These are phyloP conservation scores for Talaromyces borbonicus DNA, from an alignment of 495 filamentous ascomycete genomes.

Conservation along the genomic window DNA sequence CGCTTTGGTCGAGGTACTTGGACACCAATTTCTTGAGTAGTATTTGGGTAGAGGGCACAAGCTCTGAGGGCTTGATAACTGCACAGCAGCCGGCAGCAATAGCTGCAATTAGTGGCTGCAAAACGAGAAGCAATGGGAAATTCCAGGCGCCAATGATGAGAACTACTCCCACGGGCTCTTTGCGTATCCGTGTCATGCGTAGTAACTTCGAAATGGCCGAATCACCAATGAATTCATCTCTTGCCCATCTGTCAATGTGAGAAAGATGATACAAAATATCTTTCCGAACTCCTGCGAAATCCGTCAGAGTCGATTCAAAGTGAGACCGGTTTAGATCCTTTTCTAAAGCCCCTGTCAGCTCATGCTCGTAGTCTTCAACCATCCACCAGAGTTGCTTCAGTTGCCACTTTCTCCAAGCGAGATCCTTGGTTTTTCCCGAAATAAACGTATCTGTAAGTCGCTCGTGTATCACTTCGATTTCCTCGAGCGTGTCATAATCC, in stretches of 20 bases:
- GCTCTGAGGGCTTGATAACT: constrained; percentile 77
- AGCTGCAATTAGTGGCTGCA: constrained; percentile 71
- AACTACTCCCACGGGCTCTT: constrained; percentile 72
- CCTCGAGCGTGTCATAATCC: constrained; percentile 7
- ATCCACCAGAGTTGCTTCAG: constrained; percentile 42
- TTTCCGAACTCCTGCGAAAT: constrained; percentile 54
- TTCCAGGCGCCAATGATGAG: constrained; percentile 88
- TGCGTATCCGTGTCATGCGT: constrained; percentile 58
- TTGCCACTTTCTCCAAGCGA: constrained; percentile 34
- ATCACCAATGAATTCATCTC: constrained; percentile 57
- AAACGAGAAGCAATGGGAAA: constrained; percentile 63
- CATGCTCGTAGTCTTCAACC: constrained; percentile 58
- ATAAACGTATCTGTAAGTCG: constrained; percentile 21
- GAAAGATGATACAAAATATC: constrained; percentile 63
- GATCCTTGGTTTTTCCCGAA: constrained; percentile 24
- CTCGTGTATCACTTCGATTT: constrained; percentile 11
- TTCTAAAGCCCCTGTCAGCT: constrained; percentile 54
- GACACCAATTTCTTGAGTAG: constrained; percentile 63
- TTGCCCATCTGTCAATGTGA: constrained; percentile 63
- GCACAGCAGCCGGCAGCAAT: constrained; percentile 78
- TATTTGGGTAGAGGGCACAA: constrained; percentile 56
- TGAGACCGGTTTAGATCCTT: constrained; percentile 60
- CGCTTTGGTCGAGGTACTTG: constrained; percentile 54
- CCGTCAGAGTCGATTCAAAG: constrained; percentile 55
- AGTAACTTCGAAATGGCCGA: constrained; percentile 47